Evolutionary conservation across 164 flowering plant genomes (phyloP).

Genomic region (Houttuynia cordata): DNA sequence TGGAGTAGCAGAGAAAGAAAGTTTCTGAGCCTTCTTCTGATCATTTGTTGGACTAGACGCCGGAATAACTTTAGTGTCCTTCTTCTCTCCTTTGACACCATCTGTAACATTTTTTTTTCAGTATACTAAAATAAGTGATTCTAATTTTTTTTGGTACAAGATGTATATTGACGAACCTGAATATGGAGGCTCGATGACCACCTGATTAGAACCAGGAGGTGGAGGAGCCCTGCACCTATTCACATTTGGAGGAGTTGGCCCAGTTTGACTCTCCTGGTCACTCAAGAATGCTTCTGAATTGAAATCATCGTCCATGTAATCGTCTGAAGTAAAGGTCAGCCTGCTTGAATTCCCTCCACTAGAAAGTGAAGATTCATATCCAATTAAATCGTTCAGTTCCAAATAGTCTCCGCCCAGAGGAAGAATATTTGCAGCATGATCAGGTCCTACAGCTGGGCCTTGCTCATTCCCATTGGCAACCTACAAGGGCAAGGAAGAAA

Average conservation of each 20-base stretch:
- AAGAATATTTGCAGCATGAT: background rate
- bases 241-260: background rate
- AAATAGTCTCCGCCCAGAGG: background rate
- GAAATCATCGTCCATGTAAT: too few relatives aligned
- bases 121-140: too few relatives aligned
- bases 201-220: background rate
- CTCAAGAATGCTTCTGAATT: background rate
- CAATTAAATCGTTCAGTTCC: constrained; percentile 1
- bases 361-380: background rate
- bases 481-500: background rate
- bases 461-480: constrained; percentile 1
- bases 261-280: background rate
- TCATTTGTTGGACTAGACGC: background rate
- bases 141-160: too few relatives aligned
- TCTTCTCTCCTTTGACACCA: background rate
- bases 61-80: background rate
- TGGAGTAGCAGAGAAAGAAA: too few relatives aligned
- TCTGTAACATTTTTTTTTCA: too few relatives aligned
- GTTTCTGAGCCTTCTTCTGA: background rate
- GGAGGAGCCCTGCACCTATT: background rate
- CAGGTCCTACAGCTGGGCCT: background rate
- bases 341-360: background rate
- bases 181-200: background rate
- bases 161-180: background rate
- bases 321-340: background rate